Evolutionary conservation across 164 flowering plant genomes (phyloP), one percentile per base, ranked within the genome.

Genomic region (Nymphaea thermarum): DNA sequence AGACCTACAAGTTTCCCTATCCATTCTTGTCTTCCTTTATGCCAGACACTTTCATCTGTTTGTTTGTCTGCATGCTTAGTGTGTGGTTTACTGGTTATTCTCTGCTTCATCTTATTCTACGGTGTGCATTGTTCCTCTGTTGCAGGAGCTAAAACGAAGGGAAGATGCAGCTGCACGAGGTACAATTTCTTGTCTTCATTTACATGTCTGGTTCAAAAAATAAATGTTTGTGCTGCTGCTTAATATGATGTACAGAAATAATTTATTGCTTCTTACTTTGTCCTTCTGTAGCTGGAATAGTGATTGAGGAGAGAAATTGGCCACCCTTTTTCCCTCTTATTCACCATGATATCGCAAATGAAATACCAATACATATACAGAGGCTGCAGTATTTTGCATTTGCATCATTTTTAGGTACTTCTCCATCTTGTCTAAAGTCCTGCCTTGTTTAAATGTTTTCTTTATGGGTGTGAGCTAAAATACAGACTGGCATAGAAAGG

Each of bases 161-260:
- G 98, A 94, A 83, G 99, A 94, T 65, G 98, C 98, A 75, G 96
- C 87, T 55, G 86, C 90, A 66, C 84, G 91, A 77, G 99, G 99
- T 94, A 77, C 57, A 43, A 64, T 55, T 66, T 10, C 43, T 5
- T 70, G 63, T 41, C 47, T 17, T 43, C 4, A 15, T 11, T 36
- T 68, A 17, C 55, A 47, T 47, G 55, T 47, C 12, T 47, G 11
- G 7, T 12, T 47, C 7, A 47, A 47, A 4, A 12, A 47, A 6
- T 2, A 2, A 47, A 47, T 4, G 7, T 47, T 47, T 12, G 12
- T 12, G 55, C 12, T 47, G 5, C 55, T 47, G 55, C 55, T 47
- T 47, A 47, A 7, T 47, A 47, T 47, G 55, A 47, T 47, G 12
- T 25, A 47, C 11, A 5, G 55, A 7, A 3, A 47, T 47, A 6